phyloP scores from a whole-genome alignment of 768 basidiomycete species.

The Kwoniella newhampshirensis region DNA sequence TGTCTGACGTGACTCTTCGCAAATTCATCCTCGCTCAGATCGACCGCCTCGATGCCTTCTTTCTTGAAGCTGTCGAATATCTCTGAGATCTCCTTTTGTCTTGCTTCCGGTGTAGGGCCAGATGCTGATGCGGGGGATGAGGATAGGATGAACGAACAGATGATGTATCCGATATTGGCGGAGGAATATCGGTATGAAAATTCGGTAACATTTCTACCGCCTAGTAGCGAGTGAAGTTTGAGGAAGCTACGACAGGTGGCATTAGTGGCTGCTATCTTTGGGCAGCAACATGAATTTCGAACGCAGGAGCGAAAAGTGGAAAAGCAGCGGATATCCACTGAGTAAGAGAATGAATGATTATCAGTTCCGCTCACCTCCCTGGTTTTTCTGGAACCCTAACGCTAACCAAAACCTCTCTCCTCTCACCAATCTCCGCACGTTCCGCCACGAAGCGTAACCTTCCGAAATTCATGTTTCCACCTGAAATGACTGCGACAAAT shows the following conservation, averaged over 20 bases:
- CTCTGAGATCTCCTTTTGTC: constrained; percentile 53
- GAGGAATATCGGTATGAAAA: constrained; percentile 85
- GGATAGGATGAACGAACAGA: constrained; percentile 80
- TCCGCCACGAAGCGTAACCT: constrained; percentile 96
- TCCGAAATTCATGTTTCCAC: constrained; percentile 99
- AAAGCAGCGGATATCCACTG: neutral
- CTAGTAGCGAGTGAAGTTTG: constrained; percentile 77
- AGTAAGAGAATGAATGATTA: too few species aligned
- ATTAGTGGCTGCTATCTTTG: too few species aligned
- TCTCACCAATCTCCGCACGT: constrained; percentile 94
- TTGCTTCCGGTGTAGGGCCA: constrained; percentile 52
- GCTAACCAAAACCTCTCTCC: constrained; percentile 85
- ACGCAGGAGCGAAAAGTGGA: neutral
- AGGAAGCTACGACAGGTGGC: constrained; percentile 72
- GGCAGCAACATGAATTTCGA: too few species aligned
- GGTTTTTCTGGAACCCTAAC: constrained; percentile 92
- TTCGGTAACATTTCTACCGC: constrained; percentile 90
- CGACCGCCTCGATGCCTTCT: constrained; percentile 75
- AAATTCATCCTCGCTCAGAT: constrained; percentile 92
- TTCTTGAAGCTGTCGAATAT: constrained; percentile 66
- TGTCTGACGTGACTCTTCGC: constrained; percentile 93
- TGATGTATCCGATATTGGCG: constrained; percentile 72
- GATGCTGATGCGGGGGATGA: constrained; percentile 58
- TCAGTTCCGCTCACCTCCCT: constrained; percentile 73
- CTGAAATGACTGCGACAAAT: constrained; percentile 88